Base-by-base conservation (phyloP, 1,284 basidiomycete species). In the Leucoagaricus sp. region DNA sequence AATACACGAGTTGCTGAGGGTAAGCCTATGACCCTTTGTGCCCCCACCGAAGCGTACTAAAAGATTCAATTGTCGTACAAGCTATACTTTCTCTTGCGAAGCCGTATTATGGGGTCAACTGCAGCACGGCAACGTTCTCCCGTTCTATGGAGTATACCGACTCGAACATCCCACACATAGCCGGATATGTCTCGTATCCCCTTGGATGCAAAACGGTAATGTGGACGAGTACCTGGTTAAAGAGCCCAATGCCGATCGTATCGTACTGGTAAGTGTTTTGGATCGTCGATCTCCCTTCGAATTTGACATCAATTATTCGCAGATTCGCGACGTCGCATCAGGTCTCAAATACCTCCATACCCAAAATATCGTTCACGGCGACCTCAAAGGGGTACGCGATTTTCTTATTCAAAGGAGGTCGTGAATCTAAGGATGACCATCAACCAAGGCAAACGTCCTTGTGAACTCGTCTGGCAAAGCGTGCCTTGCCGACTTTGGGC, bases 161-260 rank as follows among this genome's bases (percentile, higher is more conserved):
- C 40, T 53, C 28, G 19, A 60, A 53, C 49, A 55, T 29, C 23
- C 44, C 12, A 48, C 40, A 8, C 36, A 49, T 17, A 21, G 45
- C 29, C 41, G 58, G 36, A 55, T 67, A 9, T 65, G 70, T 34
- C 59, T 77, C 2, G 67, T 77, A 26, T 74, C 75, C 12, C 67
- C 64, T 0, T 75, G 68, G 62, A 73, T 69, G 64, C 54, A 55
- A 31, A 67, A 70, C 36, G 71, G 75, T 4, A 72, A 69, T 49
- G 45, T 75, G 13, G 62, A 49, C 31, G 19, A 47, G 9, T 63
- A 60, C 60, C 51, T 75, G 40, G 34, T 13, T 7, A 38, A 29
- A 4, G 47, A 33, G 21, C 17, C 58, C 0, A 19, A 62, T 10
- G 58, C 40, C n/a, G 46, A 72, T 45, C 65, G 65, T 53, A 52